A percentile compares a stretch with the other conserved stretches of the same genome.
These are phyloP conservation scores for Argentina anserina DNA, from an alignment of 306 rosid species.

Conservation along the genomic window DNA sequence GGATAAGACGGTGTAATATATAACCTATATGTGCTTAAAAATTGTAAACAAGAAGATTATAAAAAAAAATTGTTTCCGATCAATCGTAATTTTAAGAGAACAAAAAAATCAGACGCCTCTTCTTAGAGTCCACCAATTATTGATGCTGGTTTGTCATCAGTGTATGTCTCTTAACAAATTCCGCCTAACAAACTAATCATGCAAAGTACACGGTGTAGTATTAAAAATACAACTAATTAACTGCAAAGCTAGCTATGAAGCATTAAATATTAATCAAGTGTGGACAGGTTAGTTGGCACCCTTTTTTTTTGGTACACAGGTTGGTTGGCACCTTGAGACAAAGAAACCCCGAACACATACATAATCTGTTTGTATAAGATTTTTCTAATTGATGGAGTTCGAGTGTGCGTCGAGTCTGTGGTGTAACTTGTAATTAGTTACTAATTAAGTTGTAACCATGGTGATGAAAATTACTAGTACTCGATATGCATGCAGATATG, in stretches of 20 bases:
- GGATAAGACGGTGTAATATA: too few species aligned
- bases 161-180: neutral
- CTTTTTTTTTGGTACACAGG: too few species aligned
- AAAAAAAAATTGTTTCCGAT: too few species aligned
- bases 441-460: neutral
- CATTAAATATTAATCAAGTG: neutral
- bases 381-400: too few species aligned
- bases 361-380: neutral
- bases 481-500: neutral
- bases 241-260: neutral
- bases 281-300: neutral
- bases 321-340: too few species aligned
- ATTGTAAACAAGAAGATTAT: too few species aligned
- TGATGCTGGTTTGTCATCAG: neutral
- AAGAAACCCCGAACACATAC: too few species aligned
- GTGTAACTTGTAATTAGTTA: too few species aligned
- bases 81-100: too few species aligned
- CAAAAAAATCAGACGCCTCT: neutral
- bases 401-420: too few species aligned
- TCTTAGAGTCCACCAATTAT: neutral
- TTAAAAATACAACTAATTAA: neutral
- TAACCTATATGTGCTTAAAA: too few species aligned
- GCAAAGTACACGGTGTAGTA: neutral
- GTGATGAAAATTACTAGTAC: neutral
- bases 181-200: neutral